Percentiles rank a stretch among this genome's conserved stretches.
phyloP scores from a whole-genome alignment of 371 early-diverging fungal genomes.

The Quaeritorhiza haematococci region DNA sequence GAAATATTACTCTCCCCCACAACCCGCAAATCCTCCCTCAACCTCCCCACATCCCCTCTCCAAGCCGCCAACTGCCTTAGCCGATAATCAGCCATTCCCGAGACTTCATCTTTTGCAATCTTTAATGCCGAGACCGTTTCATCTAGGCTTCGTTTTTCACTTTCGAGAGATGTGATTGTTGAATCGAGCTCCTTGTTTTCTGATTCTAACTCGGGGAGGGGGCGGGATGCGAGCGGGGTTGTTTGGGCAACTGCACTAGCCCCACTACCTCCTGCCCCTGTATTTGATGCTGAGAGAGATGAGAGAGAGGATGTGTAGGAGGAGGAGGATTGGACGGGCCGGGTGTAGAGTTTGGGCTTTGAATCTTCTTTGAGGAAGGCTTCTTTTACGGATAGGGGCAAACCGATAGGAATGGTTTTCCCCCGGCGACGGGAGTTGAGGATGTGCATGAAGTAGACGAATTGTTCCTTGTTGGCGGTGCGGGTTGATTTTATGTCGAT shows the following conservation, averaged over 20 bases:
- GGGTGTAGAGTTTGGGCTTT: not conserved
- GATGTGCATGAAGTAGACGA: constrained; percentile 38
- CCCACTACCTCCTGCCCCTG: constrained; percentile 14
- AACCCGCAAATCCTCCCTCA: constrained; percentile 6
- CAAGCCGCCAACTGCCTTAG: constrained; percentile 19
- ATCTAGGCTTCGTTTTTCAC: too few species aligned
- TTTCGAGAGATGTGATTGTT: too few species aligned
- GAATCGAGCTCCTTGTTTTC: constrained; percentile 14
- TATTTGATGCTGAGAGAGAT: not conserved
- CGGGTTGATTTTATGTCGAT: constrained; percentile 25
- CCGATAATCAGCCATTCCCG: constrained; percentile 25
- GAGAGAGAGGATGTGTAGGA: constrained; percentile 12
- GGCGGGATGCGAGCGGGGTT: too few species aligned
- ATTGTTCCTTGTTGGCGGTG: constrained; percentile 37
- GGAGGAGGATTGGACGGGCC: constrained; percentile 6
- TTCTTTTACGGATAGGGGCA: constrained; percentile 38
- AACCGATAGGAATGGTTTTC: constrained; percentile 28
- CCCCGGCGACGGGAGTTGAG: constrained; percentile 36
- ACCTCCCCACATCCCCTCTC: constrained; percentile 11
- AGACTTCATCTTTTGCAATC: constrained; percentile 22
- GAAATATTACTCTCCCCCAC: too few species aligned
- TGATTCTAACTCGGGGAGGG: constrained; percentile 16
- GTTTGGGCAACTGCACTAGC: constrained; percentile 14
- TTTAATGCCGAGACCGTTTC: constrained; percentile 17
- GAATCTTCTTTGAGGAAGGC: constrained; percentile 32